Evolutionary conservation across 768 basidiomycete species (phyloP).

Genomic region (Hirschioporus abietinus): DNA sequence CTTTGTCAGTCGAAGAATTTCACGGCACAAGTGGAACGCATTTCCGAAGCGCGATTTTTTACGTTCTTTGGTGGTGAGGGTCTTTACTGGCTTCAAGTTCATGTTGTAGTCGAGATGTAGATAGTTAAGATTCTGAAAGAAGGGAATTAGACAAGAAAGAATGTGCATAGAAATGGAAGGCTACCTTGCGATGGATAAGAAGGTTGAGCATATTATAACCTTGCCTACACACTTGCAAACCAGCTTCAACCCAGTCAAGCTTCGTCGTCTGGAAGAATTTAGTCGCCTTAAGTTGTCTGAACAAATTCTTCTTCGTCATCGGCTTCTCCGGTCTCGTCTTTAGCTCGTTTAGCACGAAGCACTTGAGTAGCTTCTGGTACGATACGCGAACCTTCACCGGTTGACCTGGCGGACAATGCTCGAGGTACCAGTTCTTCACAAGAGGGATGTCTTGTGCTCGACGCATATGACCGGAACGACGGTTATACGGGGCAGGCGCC

Average conservation of each 20-base stretch:
- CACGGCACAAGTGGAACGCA: slow-evolving; percentile 96
- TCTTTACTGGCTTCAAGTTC: slow-evolving; percentile 98
- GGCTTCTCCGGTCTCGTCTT: slow-evolving; percentile 88
- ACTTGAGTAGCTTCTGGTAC: slow-evolving; percentile 96
- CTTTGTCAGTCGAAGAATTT: slow-evolving; percentile 89
- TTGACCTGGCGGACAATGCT: slow-evolving; percentile 95
- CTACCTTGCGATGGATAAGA: slow-evolving; percentile 94
- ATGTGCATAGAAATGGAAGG: not conserved
- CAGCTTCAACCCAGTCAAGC: slow-evolving; percentile 98
- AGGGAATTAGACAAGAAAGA: not conserved
- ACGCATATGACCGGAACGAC: slow-evolving; percentile 87
- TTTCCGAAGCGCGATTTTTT: slow-evolving; percentile 99
- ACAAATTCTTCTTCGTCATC: slow-evolving; percentile 97
- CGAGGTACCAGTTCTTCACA: slow-evolving; percentile 98
- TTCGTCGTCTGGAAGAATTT: slow-evolving; percentile 99
- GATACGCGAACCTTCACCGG: slow-evolving; percentile 98
- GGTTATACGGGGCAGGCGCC: slow-evolving; percentile 94
- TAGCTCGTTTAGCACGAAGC: slow-evolving; percentile 92
- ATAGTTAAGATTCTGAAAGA: slow-evolving; percentile 75
- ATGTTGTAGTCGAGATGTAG: slow-evolving; percentile 97
- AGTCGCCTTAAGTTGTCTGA: slow-evolving; percentile 94
- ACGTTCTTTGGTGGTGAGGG: slow-evolving; percentile 96
- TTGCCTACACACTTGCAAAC: slow-evolving; percentile 95
- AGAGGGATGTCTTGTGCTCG: slow-evolving; percentile 93
- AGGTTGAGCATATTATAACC: slow-evolving; percentile 99